Conservation (phyloP, 805 yeast genomes). For the Wickerhamomyces pijperi region DNA sequence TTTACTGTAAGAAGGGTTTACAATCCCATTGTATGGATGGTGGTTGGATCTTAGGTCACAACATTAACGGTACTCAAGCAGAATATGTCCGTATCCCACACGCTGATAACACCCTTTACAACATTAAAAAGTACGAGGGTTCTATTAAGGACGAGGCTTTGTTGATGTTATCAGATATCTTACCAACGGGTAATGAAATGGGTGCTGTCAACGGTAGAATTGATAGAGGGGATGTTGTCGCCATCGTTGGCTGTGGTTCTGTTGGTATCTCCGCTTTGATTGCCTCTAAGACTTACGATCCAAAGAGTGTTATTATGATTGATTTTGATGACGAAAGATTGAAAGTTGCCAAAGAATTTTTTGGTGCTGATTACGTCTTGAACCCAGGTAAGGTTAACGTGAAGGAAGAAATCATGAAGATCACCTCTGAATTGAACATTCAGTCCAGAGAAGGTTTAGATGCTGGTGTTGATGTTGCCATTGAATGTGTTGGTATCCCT, state of each 20-base stretch:
- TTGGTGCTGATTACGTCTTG: slow-evolving; percentile 49
- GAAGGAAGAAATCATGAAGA: slow-evolving; percentile 24
- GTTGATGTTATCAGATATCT: slow-evolving; percentile 50
- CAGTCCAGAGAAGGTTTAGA: slow-evolving; percentile 19
- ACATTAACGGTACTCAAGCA: slow-evolving; percentile 60
- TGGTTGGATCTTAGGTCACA: slow-evolving; percentile 43
- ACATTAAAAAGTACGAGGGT: slow-evolving; percentile 22
- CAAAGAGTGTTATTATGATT: slow-evolving; percentile 43
- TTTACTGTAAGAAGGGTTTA: slow-evolving; percentile 40
- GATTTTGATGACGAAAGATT: slow-evolving; percentile 51
- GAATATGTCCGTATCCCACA: slow-evolving; percentile 46
- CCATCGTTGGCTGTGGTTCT: slow-evolving; percentile 60
- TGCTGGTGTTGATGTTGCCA: slow-evolving; percentile 48
- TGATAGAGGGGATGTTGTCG: slow-evolving; percentile 44
- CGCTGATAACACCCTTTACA: slow-evolving; percentile 29
- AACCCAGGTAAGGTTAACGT: slow-evolving; percentile 38
- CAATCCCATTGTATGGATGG: slow-evolving; percentile 53
- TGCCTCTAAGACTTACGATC: slow-evolving; percentile 40
- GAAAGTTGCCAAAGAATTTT: slow-evolving; percentile 39
- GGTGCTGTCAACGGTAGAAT: slow-evolving; percentile 49
- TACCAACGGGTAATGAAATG: slow-evolving; percentile 60
- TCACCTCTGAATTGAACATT: slow-evolving; percentile 17
- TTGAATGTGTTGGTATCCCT: slow-evolving; percentile 57
- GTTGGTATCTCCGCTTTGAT: slow-evolving; percentile 55
- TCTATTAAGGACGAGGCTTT: slow-evolving; percentile 35